These are phyloP conservation scores for Solanum appendiculatum DNA, from an alignment of 257 asterid genomes.

Conservation along the genomic window DNA sequence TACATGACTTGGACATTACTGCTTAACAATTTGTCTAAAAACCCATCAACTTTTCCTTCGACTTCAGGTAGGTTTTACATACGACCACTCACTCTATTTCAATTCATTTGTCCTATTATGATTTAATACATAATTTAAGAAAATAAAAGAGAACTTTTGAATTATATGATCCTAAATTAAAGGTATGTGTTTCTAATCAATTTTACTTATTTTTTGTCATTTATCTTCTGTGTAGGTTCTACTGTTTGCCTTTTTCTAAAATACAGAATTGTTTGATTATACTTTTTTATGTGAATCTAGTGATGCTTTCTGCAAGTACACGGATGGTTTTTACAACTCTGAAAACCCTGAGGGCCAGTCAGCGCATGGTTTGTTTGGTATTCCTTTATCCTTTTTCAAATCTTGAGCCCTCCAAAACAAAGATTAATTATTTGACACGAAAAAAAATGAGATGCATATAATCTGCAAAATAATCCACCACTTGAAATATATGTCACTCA, in stretches of 20 bases:
- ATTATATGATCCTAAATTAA: not conserved
- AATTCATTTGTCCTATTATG: too few species aligned
- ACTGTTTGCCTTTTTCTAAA: not conserved
- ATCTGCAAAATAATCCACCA: not conserved
- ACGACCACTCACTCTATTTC: not conserved
- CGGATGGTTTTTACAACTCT: not conserved
- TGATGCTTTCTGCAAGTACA: not conserved
- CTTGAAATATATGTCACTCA: not conserved
- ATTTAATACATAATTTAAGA: not conserved
- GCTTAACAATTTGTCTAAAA: too few species aligned
- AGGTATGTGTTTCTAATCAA: not conserved
- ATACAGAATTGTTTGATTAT: not conserved
- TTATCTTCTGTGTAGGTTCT: not conserved
- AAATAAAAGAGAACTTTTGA: not conserved
- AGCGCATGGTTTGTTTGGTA: not conserved
- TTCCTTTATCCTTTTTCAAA: too few species aligned
- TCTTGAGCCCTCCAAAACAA: too few species aligned
- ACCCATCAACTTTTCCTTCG: too few species aligned
- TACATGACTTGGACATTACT: too few species aligned
- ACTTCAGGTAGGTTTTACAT: not conserved
- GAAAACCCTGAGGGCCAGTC: not conserved
- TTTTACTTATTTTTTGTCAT: not conserved
- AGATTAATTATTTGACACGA: not conserved
- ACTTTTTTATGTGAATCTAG: not conserved
- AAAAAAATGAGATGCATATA: not conserved